A percentile compares a stretch with the other conserved stretches of the same genome.
Conservation (phyloP, 1,139 yeast species). For the Taphrina flavorubra region DNA sequence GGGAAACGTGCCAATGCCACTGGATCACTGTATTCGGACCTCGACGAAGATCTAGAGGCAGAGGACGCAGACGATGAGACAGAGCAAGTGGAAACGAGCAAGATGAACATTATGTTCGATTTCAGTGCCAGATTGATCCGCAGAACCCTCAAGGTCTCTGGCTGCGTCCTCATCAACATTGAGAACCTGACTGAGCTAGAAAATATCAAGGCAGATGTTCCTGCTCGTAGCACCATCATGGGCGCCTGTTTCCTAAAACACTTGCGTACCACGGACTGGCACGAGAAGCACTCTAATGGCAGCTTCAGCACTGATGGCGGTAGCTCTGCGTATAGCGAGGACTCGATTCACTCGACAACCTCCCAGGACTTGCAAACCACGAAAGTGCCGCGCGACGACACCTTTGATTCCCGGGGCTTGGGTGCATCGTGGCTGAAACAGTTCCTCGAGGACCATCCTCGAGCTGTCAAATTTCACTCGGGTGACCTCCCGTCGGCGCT, state of each 20-base stretch:
- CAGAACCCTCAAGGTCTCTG: slow-evolving; percentile 17
- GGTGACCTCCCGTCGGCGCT: slow-evolving; percentile 10
- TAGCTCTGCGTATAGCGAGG: not conserved
- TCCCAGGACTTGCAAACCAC: not conserved
- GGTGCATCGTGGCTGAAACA: slow-evolving; percentile 26
- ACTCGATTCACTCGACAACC: not conserved
- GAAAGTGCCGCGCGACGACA: slow-evolving; percentile 9
- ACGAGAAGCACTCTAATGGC: not conserved
- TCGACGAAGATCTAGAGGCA: slow-evolving; percentile 31
- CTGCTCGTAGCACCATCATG: slow-evolving; percentile 28
- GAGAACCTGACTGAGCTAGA: slow-evolving; percentile 21
- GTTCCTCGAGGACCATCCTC: slow-evolving; percentile 29
- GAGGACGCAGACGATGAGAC: slow-evolving; percentile 29
- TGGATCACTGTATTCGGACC: slow-evolving; percentile 12
- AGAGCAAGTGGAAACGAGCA: slow-evolving; percentile 22
- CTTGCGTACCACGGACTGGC: slow-evolving; percentile 20
- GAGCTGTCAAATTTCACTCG: slow-evolving; percentile 1
- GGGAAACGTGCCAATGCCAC: not conserved
- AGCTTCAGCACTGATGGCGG: not conserved
- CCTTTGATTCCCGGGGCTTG: slow-evolving; percentile 21
- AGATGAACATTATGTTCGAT: slow-evolving; percentile 29
- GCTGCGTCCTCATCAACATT: slow-evolving; percentile 24
- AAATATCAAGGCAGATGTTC: slow-evolving; percentile 23
- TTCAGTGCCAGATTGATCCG: slow-evolving; percentile 20
- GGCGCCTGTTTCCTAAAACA: slow-evolving; percentile 26